Conservation (phyloP, 352 stramenopile species). For the Globisporangium perplexum region DNA sequence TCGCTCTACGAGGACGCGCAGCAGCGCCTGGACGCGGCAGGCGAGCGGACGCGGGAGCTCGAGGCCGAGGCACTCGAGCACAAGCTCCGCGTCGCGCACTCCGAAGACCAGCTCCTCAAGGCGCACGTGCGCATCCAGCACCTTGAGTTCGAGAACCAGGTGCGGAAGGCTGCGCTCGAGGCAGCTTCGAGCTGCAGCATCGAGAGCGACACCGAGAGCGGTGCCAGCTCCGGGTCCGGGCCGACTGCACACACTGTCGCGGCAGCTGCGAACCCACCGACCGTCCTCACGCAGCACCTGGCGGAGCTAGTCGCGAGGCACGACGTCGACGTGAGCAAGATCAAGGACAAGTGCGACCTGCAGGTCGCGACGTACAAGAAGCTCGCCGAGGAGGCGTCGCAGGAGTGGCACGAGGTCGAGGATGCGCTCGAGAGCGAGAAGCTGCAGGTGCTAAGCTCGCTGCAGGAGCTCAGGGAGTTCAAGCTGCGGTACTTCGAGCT, state of each 20-base stretch:
- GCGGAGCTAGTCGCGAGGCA: constrained; percentile 34
- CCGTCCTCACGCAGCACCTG: constrained; percentile 19
- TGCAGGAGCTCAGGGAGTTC: constrained; percentile 72
- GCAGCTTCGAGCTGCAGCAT: constrained; percentile 5
- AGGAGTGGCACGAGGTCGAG: constrained; percentile 73
- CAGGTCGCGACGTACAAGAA: constrained; percentile 62
- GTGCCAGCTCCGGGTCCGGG: background rate
- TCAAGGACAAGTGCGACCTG: constrained; percentile 46
- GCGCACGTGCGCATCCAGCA: constrained; percentile 51
- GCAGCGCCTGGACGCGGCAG: constrained; percentile 37
- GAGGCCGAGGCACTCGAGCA: constrained; percentile 14
- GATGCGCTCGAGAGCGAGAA: constrained; percentile 50
- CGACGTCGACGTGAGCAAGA: constrained; percentile 30
- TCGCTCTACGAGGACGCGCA: constrained; percentile 55
- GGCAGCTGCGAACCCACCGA: background rate
- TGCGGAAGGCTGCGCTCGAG: constrained; percentile 18
- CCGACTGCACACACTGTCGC: background rate
- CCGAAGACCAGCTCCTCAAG: constrained; percentile 48
- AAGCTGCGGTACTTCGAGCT: constrained; percentile 64
- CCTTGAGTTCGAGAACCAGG: constrained; percentile 56
- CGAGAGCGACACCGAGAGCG: background rate
- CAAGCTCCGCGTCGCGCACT: constrained; percentile 13
- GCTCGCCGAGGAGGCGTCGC: constrained; percentile 46
- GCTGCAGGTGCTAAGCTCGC: constrained; percentile 36
- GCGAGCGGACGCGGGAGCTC: constrained; percentile 17